phyloP scores from a whole-genome alignment of 2,329 filamentous ascomycete species.

The Pezicula carpinea region DNA sequence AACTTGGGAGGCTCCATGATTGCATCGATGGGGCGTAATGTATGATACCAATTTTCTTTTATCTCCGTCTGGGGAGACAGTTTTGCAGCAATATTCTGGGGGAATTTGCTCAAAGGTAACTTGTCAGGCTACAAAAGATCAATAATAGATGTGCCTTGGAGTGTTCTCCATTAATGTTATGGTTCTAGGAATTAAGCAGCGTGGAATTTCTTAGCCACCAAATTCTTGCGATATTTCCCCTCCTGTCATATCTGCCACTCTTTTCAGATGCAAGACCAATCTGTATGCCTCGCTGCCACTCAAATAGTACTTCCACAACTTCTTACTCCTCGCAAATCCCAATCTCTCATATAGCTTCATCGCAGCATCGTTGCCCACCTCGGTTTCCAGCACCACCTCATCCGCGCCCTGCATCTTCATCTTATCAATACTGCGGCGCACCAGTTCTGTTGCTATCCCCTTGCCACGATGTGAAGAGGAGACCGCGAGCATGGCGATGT shows the following conservation, averaged over 20 bases:
- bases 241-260: constrained; percentile 22
- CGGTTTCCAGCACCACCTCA: constrained; percentile 93
- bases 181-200: too few species aligned
- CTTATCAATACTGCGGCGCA: constrained; percentile 84
- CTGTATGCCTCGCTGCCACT: constrained; percentile 95
- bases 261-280: constrained; percentile 59
- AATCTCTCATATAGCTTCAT: constrained; percentile 90
- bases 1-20: not conserved
- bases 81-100: too few species aligned
- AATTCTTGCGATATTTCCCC: constrained; percentile 2
- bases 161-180: too few species aligned
- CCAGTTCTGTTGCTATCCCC: constrained; percentile 83
- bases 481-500: constrained; percentile 98
- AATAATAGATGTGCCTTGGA: too few species aligned
- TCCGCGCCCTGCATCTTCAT: constrained; percentile 84
- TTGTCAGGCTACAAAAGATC: too few species aligned
- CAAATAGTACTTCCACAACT: constrained; percentile 89
- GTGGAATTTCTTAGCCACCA: not conserved
- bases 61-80: too few species aligned
- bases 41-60: not conserved
- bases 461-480: constrained; percentile 72
- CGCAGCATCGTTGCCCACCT: constrained; percentile 85
- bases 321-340: constrained; percentile 88
- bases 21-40: not conserved
- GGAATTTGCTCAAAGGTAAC: too few species aligned